Evolutionary conservation across 495 filamentous ascomycete species (phyloP), one percentile per base, ranked within the genome.

Genomic region (Penicillium angulare): DNA sequence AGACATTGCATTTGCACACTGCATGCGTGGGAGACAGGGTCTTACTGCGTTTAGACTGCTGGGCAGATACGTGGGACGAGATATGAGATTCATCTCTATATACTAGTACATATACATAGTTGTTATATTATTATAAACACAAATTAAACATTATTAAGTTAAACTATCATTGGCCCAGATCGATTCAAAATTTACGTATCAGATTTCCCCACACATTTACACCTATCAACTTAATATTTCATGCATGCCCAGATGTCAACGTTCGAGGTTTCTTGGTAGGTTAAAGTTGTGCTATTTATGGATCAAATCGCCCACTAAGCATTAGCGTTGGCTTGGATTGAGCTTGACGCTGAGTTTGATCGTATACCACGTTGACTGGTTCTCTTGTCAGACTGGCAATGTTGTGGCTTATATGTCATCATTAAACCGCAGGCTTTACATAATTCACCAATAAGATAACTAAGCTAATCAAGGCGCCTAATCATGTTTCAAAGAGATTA

Each of bases 51-150:
- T 26, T 49, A 22, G 35, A 42, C 47, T 49, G 47, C 47, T 41
- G 47, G 31, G 47, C 47, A 49, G 47, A 40, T 31, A 49, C 33
- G 47, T 40, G 47, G 26, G 46, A 49, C 36, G 47, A 49, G 36
- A 27, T 34, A 49, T 22, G 47, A 49, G 34, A 34, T 44, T 26
- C 23, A 41, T 41, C 3, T 21, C 38, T 41, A 40, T 36, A 35
- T 15, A 15, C 3, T 7, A 18, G 34, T 20, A 38, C n/a, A n/a
- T n/a, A 21, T 41, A 41, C 22, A 24, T 41, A 41, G 38, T 41
- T 41, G 24, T 21, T n/a, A 41, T 24, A 41, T 21, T 39, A 41
- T 24, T n/a, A 23, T n/a, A 41, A n/a, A 35, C 6, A n/a, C 9
- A 35, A 35, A 15, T 35, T 35, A 17, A 13, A 35, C 13, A 35